phyloP scores from a whole-genome alignment of 2,329 filamentous ascomycete species.

The Tolypocladium endophyticum region DNA sequence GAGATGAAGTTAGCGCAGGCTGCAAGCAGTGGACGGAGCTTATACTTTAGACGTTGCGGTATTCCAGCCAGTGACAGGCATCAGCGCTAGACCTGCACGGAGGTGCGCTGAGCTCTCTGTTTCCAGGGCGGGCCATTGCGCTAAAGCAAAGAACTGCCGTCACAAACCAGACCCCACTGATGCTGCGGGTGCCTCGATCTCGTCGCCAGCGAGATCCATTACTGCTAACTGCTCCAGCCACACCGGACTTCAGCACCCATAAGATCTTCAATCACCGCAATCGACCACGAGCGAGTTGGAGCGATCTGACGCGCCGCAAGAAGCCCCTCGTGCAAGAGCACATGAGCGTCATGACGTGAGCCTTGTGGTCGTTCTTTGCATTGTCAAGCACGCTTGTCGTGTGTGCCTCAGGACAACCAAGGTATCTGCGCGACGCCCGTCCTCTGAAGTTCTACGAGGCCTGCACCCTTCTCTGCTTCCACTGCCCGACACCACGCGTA shows the following conservation, averaged over 20 bases:
- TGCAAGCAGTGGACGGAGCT: neutral
- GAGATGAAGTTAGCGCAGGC: neutral
- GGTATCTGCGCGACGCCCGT: neutral
- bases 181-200: neutral
- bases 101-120: neutral
- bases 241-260: neutral
- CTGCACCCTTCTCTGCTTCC: neutral
- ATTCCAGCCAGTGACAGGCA: neutral
- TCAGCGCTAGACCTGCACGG: neutral
- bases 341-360: neutral
- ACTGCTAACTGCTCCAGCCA: neutral
- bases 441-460: neutral
- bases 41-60: neutral
- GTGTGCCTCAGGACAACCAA: neutral
- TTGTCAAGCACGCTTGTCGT: neutral
- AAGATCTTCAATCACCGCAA: neutral
- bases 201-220: too few species aligned
- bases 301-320: neutral
- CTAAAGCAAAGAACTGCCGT: neutral
- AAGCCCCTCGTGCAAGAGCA: neutral
- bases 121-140: neutral
- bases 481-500: neutral
- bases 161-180: neutral
- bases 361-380: neutral
- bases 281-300: neutral